These are phyloP conservation scores for Phaffomyces thermotolerans DNA, from an alignment of 805 yeast species.

Conservation along the genomic window DNA sequence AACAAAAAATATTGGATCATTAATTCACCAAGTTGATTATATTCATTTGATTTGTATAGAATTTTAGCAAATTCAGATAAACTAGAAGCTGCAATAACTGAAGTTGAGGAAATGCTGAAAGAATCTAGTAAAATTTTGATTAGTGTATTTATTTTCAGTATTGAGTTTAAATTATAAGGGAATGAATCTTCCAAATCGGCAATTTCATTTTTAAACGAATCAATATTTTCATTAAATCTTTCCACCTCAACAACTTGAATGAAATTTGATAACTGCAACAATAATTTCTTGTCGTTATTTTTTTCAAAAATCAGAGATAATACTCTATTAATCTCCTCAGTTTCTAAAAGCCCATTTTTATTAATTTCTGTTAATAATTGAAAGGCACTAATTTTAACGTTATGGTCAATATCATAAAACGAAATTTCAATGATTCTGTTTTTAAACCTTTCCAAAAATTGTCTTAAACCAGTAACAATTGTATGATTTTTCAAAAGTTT, in stretches of 20 bases:
- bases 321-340: constrained; percentile 42
- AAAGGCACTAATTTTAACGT: constrained; percentile 46
- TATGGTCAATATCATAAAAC: constrained; percentile 44
- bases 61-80: constrained; percentile 24
- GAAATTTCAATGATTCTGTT: constrained; percentile 59
- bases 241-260: constrained; percentile 38
- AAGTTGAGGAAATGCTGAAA: constrained; percentile 4
- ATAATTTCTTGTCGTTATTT: constrained; percentile 22
- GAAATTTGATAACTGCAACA: constrained; percentile 49
- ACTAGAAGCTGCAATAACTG: constrained; percentile 8
- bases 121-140: constrained; percentile 26
- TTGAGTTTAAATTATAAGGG: constrained; percentile 23
- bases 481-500: constrained; percentile 39
- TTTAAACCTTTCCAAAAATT: constrained; percentile 71
- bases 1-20: constrained; percentile 34
- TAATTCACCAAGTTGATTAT: constrained; percentile 28
- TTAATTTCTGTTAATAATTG: constrained; percentile 48
- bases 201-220: constrained; percentile 28
- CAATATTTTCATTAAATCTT: constrained; percentile 29
- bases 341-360: constrained; percentile 56
- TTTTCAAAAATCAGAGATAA: constrained; percentile 34
- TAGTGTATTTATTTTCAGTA: constrained; percentile 25
- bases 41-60: constrained; percentile 23
- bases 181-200: constrained; percentile 18
- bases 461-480: constrained; percentile 61